phyloP scores from a whole-genome alignment of 2,329 filamentous ascomycete genomes.

The Colletotrichum shisoi region DNA sequence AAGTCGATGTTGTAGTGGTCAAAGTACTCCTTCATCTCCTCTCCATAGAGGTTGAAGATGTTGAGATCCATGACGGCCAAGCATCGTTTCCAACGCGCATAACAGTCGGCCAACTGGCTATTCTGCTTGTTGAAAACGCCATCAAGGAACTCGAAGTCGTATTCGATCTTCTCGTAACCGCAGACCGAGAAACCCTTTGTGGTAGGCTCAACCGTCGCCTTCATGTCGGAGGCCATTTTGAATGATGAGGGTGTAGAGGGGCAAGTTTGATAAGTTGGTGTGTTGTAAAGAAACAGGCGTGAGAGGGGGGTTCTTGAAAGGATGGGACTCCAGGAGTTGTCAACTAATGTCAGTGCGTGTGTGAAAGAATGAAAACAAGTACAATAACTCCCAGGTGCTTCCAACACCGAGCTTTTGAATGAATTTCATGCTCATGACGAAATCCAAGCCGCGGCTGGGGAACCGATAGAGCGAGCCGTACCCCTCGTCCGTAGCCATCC shows the following conservation, averaged over 20 bases:
- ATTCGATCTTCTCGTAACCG: slow-evolving; percentile 79
- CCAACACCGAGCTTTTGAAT: slow-evolving; percentile 32
- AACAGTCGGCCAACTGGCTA: slow-evolving; percentile 69
- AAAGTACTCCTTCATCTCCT: slow-evolving; percentile 72
- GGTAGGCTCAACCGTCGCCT: slow-evolving; percentile 70
- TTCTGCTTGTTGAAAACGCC: slow-evolving; percentile 70
- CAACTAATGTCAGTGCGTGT: slow-evolving; percentile 1
- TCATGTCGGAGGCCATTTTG: slow-evolving; percentile 71
- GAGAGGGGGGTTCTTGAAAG: neutral
- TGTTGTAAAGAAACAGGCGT: neutral
- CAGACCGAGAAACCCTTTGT: slow-evolving; percentile 72
- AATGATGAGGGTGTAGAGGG: neutral
- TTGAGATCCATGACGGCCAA: slow-evolving; percentile 75
- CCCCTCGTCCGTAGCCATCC: neutral
- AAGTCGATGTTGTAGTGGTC: slow-evolving; percentile 68
- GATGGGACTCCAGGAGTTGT: neutral
- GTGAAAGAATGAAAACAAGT: neutral
- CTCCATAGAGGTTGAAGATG: slow-evolving; percentile 73
- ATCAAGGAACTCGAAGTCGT: slow-evolving; percentile 77
- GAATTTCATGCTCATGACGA: neutral
- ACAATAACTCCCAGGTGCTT: neutral
- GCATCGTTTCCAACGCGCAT: slow-evolving; percentile 69
- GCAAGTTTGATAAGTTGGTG: neutral
- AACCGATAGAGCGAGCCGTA: neutral
- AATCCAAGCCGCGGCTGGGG: neutral